Percentiles rank a stretch among this genome's conserved stretches.
phyloP scores from a whole-genome alignment of 306 rosid species.

The Quercus wislizeni region DNA sequence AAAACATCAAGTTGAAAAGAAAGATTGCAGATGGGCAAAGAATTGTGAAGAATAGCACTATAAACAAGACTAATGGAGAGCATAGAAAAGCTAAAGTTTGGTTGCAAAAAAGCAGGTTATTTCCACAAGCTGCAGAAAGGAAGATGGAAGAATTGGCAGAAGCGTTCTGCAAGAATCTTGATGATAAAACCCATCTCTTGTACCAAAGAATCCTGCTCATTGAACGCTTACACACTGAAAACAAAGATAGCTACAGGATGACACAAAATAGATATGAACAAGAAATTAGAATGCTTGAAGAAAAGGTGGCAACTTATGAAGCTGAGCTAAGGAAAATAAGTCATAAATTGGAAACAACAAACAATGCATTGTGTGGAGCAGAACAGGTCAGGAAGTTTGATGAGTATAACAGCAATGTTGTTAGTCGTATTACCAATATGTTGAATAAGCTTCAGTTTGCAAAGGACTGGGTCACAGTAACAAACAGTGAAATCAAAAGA shows the following conservation, averaged over 20 bases:
- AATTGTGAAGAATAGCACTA: conserved; percentile 31
- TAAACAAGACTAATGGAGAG: conserved; percentile 19
- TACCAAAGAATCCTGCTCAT: conserved; percentile 60
- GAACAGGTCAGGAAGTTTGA: conserved; percentile 35
- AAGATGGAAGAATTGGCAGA: conserved; percentile 60
- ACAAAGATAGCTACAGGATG: conserved; percentile 43
- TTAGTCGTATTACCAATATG: conserved; percentile 31
- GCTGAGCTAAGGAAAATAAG: conserved; percentile 19
- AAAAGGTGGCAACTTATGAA: conserved; percentile 38
- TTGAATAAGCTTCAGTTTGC: conserved; percentile 38
- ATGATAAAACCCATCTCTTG: conserved; percentile 53
- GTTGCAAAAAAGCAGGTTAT: conserved; percentile 20
- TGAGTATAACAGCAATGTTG: conserved; percentile 20
- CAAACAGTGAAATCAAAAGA: conserved; percentile 34
- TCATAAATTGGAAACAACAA: conserved; percentile 5
- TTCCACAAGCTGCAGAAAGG: conserved; percentile 36
- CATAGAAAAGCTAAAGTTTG: conserved; percentile 14
- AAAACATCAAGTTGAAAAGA: conserved; percentile 4
- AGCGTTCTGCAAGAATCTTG: conserved; percentile 39
- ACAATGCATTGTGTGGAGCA: conserved; percentile 15
- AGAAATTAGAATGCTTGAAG: conserved; percentile 35
- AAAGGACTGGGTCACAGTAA: conserved; percentile 39
- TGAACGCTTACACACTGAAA: conserved; percentile 64
- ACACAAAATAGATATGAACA: conserved; percentile 36
- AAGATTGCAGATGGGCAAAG: conserved; percentile 47